Percentiles rank a stretch among this genome's conserved stretches.
Evolutionary conservation across 306 rosid species (phyloP).

Genomic region (Herpetospermum pedunculosum): DNA sequence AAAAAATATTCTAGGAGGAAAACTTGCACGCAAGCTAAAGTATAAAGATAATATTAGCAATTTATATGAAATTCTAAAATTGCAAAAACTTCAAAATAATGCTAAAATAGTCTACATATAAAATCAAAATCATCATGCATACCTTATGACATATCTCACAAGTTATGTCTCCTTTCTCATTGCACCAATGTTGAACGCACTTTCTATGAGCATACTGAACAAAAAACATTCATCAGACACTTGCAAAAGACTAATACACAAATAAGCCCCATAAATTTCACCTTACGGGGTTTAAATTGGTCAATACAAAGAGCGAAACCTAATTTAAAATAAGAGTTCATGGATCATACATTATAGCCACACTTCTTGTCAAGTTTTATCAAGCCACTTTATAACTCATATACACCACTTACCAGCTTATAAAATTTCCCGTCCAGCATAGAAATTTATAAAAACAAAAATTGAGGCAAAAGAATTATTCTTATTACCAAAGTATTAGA

Average conservation of each 20-base stretch:
- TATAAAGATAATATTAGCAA: not conserved
- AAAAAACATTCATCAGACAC: not conserved
- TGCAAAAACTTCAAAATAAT: not conserved
- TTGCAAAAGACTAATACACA: not conserved
- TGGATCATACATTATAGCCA: not conserved
- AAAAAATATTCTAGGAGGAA: not conserved
- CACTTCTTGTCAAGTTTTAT: not conserved
- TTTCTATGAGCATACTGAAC: slow-evolving; percentile 52
- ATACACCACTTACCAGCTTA: not conserved
- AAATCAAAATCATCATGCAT: slow-evolving; percentile 1
- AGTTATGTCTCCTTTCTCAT: slow-evolving; percentile 51
- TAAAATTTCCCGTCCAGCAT: not conserved
- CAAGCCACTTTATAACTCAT: not conserved
- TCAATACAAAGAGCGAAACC: not conserved
- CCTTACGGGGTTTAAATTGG: not conserved
- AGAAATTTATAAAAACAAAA: not conserved
- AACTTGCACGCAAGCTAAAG: not conserved
- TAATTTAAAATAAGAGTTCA: not conserved
- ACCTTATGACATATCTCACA: slow-evolving; percentile 68
- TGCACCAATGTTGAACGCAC: slow-evolving; percentile 63
- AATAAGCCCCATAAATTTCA: not conserved
- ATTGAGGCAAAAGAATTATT: not conserved
- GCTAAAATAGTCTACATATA: not conserved
- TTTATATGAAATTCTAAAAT: not conserved
- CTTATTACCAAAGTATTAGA: not conserved